A percentile compares a stretch with the other conserved stretches of the same genome.
phyloP scores from a whole-genome alignment of 345 rosid species.

The Brassica juncea region DNA sequence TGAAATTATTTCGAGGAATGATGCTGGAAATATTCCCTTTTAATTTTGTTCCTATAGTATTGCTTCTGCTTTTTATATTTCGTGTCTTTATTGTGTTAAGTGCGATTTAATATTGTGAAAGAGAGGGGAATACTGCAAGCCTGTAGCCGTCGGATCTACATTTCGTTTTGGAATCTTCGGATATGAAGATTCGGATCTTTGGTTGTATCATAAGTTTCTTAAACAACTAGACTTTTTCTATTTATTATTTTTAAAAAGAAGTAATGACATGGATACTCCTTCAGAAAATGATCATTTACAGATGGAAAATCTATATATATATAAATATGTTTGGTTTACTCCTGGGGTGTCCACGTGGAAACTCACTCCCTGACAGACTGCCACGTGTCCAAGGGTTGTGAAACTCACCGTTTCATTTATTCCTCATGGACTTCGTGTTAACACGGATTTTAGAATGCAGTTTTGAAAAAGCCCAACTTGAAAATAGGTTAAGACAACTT shows the following conservation, averaged over 20 bases:
- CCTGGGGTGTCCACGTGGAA: too few relatives aligned
- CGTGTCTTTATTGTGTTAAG: constrained; percentile 21
- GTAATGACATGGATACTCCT: background rate
- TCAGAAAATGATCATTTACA: background rate
- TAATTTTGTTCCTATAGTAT: constrained; percentile 19
- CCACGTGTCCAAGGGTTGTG: too few relatives aligned
- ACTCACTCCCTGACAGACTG: too few relatives aligned
- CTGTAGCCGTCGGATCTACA: constrained; percentile 53
- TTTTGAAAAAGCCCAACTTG: too few relatives aligned
- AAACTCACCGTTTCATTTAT: too few relatives aligned
- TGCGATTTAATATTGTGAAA: constrained; percentile 22
- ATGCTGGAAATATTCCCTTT: constrained; percentile 42
- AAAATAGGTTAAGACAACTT: too few relatives aligned
- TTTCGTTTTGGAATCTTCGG: constrained; percentile 69
- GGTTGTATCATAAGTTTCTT: background rate
- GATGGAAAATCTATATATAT: background rate
- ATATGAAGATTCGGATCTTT: constrained; percentile 78
- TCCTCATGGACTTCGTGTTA: too few relatives aligned
- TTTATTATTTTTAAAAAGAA: background rate
- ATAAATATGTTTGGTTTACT: too few relatives aligned
- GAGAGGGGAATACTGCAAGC: constrained; percentile 23
- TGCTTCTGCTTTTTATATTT: constrained; percentile 28
- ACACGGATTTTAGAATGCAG: too few relatives aligned
- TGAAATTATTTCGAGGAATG: constrained; percentile 32
- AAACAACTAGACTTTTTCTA: constrained; percentile 17